A percentile compares a stretch with the other conserved stretches of the same genome.
These are phyloP conservation scores for Acanthamoeba polyphaga DNA, from an alignment of 208 protist genomes.

Conservation along the genomic window DNA sequence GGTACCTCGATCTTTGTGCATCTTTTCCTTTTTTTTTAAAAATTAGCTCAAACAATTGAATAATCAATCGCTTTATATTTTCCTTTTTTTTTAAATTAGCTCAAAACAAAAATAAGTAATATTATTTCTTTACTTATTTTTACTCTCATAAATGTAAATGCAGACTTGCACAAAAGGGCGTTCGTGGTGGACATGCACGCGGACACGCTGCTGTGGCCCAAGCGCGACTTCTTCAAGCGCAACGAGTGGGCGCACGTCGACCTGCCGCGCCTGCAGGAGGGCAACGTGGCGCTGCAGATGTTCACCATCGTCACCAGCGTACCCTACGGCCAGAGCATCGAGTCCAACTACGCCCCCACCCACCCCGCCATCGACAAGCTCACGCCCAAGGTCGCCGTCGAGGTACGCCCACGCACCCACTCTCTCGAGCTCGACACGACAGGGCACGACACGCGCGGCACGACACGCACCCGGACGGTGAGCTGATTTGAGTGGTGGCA, in stretches of 20 bases:
- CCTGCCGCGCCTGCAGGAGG: constrained; percentile 72
- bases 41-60: too few species aligned
- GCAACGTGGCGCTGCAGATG: constrained; percentile 76
- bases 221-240: constrained; percentile 67
- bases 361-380: constrained; percentile 39
- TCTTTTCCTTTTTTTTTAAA: too few species aligned
- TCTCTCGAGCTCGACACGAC: too few species aligned
- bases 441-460: too few species aligned
- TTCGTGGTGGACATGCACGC: constrained; percentile 74
- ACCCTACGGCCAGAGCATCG: constrained; percentile 32
- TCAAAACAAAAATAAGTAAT: too few species aligned
- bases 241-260: constrained; percentile 68
- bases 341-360: constrained; percentile 42
- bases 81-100: too few species aligned
- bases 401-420: not conserved
- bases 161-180: constrained; percentile 17
- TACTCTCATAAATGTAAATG: too few species aligned
- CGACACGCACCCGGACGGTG: too few species aligned
- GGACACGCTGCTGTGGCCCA: constrained; percentile 72
- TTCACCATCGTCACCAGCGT: constrained; percentile 77
- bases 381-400: constrained; percentile 45
- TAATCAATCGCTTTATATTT: too few species aligned
- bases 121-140: too few species aligned
- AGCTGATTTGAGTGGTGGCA: not conserved
- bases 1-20: not conserved